Percentiles rank a stretch among this genome's conserved stretches.
Evolutionary conservation across 179 eudicot species (phyloP).

Genomic region (Silene noctiflora): DNA sequence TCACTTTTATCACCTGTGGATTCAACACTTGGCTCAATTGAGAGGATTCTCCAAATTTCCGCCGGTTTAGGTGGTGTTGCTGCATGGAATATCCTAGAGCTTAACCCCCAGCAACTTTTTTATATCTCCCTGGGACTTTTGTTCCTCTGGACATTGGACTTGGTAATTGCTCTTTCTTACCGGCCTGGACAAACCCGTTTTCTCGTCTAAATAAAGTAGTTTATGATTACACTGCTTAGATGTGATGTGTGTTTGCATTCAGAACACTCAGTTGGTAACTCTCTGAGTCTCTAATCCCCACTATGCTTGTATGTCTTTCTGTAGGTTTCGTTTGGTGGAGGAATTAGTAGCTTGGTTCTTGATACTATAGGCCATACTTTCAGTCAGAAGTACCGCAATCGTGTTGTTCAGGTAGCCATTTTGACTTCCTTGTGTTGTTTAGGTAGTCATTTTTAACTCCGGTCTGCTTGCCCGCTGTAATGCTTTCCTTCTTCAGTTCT

Average conservation of each 20-base stretch:
- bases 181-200: background rate
- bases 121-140: conserved; percentile 61
- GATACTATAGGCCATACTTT: conserved; percentile 85
- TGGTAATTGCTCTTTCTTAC: conserved; percentile 40
- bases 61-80: conserved; percentile 65
- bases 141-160: conserved; percentile 67
- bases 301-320: conserved; percentile 10
- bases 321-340: conserved; percentile 74
- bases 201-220: background rate
- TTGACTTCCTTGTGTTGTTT: conserved; percentile 11
- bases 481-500: background rate
- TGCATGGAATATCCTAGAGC: conserved; percentile 69
- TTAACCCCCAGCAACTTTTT: conserved; percentile 55
- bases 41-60: conserved; percentile 72
- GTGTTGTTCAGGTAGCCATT: conserved; percentile 74
- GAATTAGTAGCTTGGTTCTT: conserved; percentile 62
- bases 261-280: background rate
- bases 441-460: conserved; percentile 41
- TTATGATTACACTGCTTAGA: background rate
- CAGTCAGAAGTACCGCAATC: conserved; percentile 80
- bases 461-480: conserved; percentile 12
- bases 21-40: conserved; percentile 73
- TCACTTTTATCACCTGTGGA: conserved; percentile 84
- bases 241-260: background rate
- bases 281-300: conserved; percentile 9